A percentile compares a stretch with the other conserved stretches of the same genome.
Evolutionary conservation across 2,329 filamentous ascomycete genomes (phyloP).

Genomic region (Colletotrichum nymphaeae): DNA sequence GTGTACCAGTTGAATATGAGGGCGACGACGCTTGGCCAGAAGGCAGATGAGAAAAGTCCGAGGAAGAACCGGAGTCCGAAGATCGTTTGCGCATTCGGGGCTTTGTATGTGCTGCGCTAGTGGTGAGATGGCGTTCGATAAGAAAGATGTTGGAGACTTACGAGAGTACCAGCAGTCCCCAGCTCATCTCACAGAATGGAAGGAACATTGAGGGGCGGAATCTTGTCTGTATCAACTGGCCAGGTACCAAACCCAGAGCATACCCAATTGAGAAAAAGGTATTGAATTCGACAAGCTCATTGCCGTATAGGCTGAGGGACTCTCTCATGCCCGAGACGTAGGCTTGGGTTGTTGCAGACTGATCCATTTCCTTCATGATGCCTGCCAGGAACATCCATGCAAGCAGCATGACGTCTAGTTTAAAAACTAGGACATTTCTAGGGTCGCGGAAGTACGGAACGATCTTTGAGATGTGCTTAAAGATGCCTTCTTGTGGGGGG

Average conservation of each 20-base stretch:
- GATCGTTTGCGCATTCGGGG: slow-evolving; percentile 44
- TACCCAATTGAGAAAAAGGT: slow-evolving; percentile 41
- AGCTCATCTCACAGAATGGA: slow-evolving; percentile 52
- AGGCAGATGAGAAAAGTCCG: slow-evolving; percentile 47
- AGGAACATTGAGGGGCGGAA: slow-evolving; percentile 37
- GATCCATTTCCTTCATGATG: slow-evolving; percentile 44
- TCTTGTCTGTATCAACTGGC: slow-evolving; percentile 43
- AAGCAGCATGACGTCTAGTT: slow-evolving; percentile 48
- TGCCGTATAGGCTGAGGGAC: slow-evolving; percentile 46
- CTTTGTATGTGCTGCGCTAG: slow-evolving; percentile 38
- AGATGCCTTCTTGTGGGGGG: slow-evolving; percentile 30
- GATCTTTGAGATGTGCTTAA: slow-evolving; percentile 34
- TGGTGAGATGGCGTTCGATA: slow-evolving; percentile 17
- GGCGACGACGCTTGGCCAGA: slow-evolving; percentile 47
- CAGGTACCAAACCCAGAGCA: slow-evolving; percentile 41
- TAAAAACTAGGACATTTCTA: slow-evolving; percentile 47
- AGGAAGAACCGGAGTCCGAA: slow-evolving; percentile 50
- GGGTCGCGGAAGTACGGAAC: slow-evolving; percentile 45
- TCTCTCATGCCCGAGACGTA: slow-evolving; percentile 55
- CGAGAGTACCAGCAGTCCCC: slow-evolving; percentile 41
- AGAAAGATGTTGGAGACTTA: background rate
- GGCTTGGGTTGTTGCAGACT: slow-evolving; percentile 50
- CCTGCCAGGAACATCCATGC: slow-evolving; percentile 47
- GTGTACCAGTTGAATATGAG: slow-evolving; percentile 63
- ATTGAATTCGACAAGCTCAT: slow-evolving; percentile 40